A percentile compares a stretch with the other conserved stretches of the same genome.
These are phyloP conservation scores for Boechera divaricarpa DNA, from an alignment of 345 rosid genomes.

Conservation along the genomic window DNA sequence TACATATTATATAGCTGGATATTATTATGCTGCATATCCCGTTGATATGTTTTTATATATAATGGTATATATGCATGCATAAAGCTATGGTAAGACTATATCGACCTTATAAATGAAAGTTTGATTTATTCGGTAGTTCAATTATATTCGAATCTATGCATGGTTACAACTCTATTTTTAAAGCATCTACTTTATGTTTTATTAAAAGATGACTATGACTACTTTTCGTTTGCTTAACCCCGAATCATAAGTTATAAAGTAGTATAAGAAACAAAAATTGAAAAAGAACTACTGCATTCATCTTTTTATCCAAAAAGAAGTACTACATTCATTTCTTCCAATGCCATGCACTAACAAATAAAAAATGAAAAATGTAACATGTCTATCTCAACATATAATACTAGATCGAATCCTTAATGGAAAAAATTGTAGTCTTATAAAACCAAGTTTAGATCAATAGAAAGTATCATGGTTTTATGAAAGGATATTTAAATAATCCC, in stretches of 20 bases:
- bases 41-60: background rate
- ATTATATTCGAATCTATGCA: conserved; percentile 28
- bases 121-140: conserved; percentile 27
- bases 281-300: conserved; percentile 8
- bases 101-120: conserved; percentile 24
- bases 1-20: conserved; percentile 13
- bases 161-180: conserved; percentile 27
- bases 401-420: background rate
- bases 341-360: background rate
- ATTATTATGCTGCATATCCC: background rate
- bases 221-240: conserved; percentile 42
- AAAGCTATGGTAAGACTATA: conserved; percentile 26
- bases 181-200: conserved; percentile 41
- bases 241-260: conserved; percentile 24
- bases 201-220: conserved; percentile 26
- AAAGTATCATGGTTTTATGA: background rate
- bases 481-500: background rate
- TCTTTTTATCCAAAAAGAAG: background rate
- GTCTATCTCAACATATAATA: background rate
- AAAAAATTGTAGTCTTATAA: background rate
- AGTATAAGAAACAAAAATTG: background rate
- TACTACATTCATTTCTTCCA: conserved; percentile 7
- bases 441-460: background rate
- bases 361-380: background rate
- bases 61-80: conserved; percentile 14